Conservation (phyloP, 495 filamentous ascomycete species). For the Trichoderma erinaceum region DNA sequence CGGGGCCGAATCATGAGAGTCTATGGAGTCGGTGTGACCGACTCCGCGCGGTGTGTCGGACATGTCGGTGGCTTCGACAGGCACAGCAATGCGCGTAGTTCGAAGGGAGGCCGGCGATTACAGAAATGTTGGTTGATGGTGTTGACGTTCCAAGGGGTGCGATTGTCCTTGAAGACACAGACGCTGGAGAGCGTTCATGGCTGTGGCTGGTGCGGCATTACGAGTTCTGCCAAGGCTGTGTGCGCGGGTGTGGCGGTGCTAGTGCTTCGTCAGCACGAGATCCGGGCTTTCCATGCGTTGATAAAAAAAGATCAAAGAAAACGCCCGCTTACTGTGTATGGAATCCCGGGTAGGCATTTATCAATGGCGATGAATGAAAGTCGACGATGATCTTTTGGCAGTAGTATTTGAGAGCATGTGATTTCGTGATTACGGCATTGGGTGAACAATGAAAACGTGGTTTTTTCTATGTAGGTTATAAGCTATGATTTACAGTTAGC, state of each 20-base stretch:
- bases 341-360: too few species aligned
- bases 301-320: too few species aligned
- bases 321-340: too few species aligned
- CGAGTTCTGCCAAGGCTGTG: slow-evolving; percentile 6
- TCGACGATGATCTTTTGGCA: too few species aligned
- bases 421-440: too few species aligned
- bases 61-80: slow-evolving; percentile 22
- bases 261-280: not conserved
- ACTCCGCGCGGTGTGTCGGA: slow-evolving; percentile 24
- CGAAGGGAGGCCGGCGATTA: not conserved
- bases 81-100: not conserved
- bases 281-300: not conserved
- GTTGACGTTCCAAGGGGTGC: slow-evolving; percentile 4
- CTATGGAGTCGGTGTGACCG: slow-evolving; percentile 35
- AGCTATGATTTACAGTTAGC: too few species aligned
- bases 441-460: too few species aligned
- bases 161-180: not conserved
- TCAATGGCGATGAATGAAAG: too few species aligned
- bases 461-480: too few species aligned
- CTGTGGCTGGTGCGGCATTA: slow-evolving; percentile 4
- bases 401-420: too few species aligned
- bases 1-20: slow-evolving; percentile 33
- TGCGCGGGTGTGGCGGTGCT: not conserved
- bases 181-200: slow-evolving; percentile 1
- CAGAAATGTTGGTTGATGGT: not conserved